Evolutionary conservation across 768 basidiomycete species (phyloP).

Genomic region (Termitomyces sp.): DNA sequence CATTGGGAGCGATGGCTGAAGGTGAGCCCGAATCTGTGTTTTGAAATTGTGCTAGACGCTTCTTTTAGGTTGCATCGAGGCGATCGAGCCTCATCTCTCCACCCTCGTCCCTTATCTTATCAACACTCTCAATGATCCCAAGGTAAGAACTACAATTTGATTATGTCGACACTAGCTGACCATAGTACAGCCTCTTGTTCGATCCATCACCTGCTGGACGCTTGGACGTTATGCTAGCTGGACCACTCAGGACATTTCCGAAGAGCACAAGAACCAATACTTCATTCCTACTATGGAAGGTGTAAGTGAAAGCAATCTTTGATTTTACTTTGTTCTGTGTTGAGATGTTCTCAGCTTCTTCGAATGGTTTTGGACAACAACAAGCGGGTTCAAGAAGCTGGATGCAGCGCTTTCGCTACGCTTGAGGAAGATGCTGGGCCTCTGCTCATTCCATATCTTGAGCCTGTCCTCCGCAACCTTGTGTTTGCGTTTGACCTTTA

Average conservation of each 20-base stretch:
- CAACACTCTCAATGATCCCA: slow-evolving; percentile 85
- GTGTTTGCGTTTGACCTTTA: slow-evolving; percentile 98
- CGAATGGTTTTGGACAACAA: slow-evolving; percentile 98
- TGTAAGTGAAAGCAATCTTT: slow-evolving; percentile 41
- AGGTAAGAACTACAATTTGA: slow-evolving; percentile 50
- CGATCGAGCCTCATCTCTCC: slow-evolving; percentile 92
- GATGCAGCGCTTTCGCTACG: slow-evolving; percentile 98
- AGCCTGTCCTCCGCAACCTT: slow-evolving; percentile 91
- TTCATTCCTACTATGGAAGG: slow-evolving; percentile 99
- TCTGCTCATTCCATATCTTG: slow-evolving; percentile 89
- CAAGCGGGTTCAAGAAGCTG: slow-evolving; percentile 98
- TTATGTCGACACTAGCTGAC: slow-evolving; percentile 10
- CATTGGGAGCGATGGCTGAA: slow-evolving; percentile 97
- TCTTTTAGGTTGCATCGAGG: slow-evolving; percentile 86
- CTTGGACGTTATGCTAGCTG: slow-evolving; percentile 98
- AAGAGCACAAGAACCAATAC: slow-evolving; percentile 85
- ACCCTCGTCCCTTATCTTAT: slow-evolving; percentile 92
- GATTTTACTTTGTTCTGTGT: background rate
- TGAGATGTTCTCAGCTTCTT: slow-evolving; percentile 63
- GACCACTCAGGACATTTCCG: slow-evolving; percentile 83
- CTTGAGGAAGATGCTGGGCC: slow-evolving; percentile 95
- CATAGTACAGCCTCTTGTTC: slow-evolving; percentile 77
- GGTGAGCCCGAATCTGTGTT: slow-evolving; percentile 45
- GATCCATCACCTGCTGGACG: slow-evolving; percentile 99
- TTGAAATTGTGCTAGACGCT: slow-evolving; percentile 6